Evolutionary conservation across 768 basidiomycete species (phyloP), one percentile per base, ranked within the genome.

Genomic region (Rhodotorula babjevae): DNA sequence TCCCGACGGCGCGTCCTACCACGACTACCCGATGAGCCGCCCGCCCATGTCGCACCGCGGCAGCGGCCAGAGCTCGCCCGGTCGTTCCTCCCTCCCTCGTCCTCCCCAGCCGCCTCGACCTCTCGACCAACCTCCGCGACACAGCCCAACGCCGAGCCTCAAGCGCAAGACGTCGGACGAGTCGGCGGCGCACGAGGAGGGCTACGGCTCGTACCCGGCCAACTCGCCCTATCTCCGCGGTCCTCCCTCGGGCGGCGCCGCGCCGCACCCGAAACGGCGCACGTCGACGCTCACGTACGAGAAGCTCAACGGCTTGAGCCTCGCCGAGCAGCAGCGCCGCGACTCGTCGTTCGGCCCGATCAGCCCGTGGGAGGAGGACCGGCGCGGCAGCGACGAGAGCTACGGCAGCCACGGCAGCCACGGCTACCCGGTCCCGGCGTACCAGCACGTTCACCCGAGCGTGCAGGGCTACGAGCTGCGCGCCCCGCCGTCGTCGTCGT

Each of bases 21-120:
- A 87, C 78, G 88, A 90, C 82, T 87, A 87, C 79, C 86, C 81
- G 75, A 89, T 89, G 84, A 85, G 89, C 61, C 83, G 89, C 33
- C 89, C 89, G 77, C 89, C 89, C 40, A 87, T 90, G 73, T 87
- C 87, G 55, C 85, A 86, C 77, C 55, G 47, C 58, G 23, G 40
- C 50, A 58, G 60, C 68, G 29, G 52, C n/a, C 18, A 16, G 2
- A 23, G 49, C 27, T 53, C 49, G n/a, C 50, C 63, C 21, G 46
- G 21, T 19, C 67, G 44, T 9, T 36, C 36, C 4, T 36, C 36
- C 19, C 63, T 10, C n/a, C n/a, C 61, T 15, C 49, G 31, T 19
- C 36, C 21, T 50, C 56, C 46, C 55, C 18, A 27, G 55, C 47
- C 18, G 15, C n/a, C 53, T 27, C 53, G 27, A 15, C n/a, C 53